A percentile compares a stretch with the other conserved stretches of the same genome.
Conservation (phyloP, 192 early-diverging fungal genomes). For the Mortierella antarctica region DNA sequence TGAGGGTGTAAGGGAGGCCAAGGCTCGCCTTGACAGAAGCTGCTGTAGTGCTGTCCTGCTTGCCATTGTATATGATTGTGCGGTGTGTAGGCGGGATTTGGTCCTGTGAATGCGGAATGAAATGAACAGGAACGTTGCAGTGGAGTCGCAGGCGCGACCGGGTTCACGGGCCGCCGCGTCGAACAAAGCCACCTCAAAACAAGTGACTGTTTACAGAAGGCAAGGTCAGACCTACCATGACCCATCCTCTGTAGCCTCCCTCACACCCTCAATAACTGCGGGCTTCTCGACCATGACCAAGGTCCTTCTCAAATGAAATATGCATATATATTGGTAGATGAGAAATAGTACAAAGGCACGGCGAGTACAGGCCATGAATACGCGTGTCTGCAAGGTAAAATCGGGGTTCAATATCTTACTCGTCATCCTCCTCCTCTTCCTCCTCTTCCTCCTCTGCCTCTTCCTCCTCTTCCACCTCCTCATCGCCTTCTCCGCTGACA, state of each 20-base stretch:
- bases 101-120: too few relatives aligned
- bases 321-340: too few relatives aligned
- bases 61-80: conserved; percentile 22
- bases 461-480: conserved; percentile 26
- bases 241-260: not conserved
- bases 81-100: not conserved
- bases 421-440: conserved; percentile 10
- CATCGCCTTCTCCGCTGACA: not conserved
- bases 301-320: conserved; percentile 16
- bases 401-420: conserved; percentile 6
- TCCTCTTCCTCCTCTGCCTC: conserved; percentile 24
- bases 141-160: too few relatives aligned
- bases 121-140: too few relatives aligned
- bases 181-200: too few relatives aligned
- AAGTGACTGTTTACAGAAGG: too few relatives aligned
- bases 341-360: conserved; percentile 4
- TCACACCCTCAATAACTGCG: conserved; percentile 19
- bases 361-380: not conserved
- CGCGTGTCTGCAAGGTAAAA: not conserved
- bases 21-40: conserved; percentile 20
- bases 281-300: conserved; percentile 50
- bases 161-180: too few relatives aligned
- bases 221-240: too few relatives aligned
- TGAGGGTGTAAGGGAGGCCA: conserved; percentile 1
- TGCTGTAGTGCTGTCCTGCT: conserved; percentile 40